phyloP scores from a whole-genome alignment of 441 rosid genomes.

The Biscutella laevigata region DNA sequence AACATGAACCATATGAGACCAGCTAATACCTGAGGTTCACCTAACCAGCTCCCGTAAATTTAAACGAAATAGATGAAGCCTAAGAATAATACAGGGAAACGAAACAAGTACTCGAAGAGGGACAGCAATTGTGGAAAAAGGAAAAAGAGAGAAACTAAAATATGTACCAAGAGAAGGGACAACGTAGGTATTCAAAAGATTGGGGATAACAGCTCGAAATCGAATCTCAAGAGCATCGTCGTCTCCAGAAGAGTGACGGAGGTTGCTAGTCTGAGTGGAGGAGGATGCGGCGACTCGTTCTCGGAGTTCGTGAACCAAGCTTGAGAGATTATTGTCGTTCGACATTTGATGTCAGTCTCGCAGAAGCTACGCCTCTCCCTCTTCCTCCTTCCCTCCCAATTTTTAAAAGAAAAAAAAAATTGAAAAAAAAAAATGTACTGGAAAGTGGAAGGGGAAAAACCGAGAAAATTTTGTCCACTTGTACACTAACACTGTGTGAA shows the following conservation, averaged over 20 bases:
- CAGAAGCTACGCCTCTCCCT: slow-evolving; percentile 9
- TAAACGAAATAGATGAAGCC: too few relatives aligned
- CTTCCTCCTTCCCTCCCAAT: slow-evolving; percentile 22
- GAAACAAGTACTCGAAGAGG: neutral
- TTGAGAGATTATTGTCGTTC: slow-evolving; percentile 49
- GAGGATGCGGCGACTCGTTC: slow-evolving; percentile 78
- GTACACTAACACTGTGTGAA: too few relatives aligned
- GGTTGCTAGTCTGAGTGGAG: slow-evolving; percentile 38
- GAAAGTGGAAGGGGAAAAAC: too few relatives aligned
- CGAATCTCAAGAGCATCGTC: slow-evolving; percentile 59
- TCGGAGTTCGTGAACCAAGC: slow-evolving; percentile 84
- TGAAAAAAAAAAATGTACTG: too few relatives aligned
- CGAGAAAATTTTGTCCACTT: too few relatives aligned
- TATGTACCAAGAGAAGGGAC: slow-evolving; percentile 59
- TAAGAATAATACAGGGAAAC: neutral
- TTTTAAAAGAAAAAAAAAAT: slow-evolving; percentile 5
- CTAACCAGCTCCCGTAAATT: neutral
- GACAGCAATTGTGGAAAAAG: neutral
- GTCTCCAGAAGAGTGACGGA: slow-evolving; percentile 26
- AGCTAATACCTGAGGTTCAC: neutral
- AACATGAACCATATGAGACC: neutral
- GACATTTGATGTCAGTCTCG: slow-evolving; percentile 26
- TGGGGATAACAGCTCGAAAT: slow-evolving; percentile 75
- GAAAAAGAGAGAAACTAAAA: too few relatives aligned
- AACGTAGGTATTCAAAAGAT: slow-evolving; percentile 65